Evolutionary conservation across 1,284 basidiomycete genomes (phyloP).

Genomic region (Naganishia sp.): DNA sequence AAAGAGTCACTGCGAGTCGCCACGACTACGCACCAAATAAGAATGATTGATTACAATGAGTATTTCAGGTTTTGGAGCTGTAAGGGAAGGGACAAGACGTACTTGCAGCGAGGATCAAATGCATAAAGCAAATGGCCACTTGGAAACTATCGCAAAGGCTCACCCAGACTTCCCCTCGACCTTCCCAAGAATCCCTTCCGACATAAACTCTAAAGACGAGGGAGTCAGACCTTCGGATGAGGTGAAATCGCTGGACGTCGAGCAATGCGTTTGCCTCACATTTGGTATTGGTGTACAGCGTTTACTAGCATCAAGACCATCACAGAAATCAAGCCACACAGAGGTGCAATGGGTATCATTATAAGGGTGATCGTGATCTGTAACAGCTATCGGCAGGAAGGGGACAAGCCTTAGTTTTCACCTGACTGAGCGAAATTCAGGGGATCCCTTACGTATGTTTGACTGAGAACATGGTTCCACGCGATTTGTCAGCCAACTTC

Average conservation of each 20-base stretch:
- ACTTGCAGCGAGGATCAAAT: slow-evolving; percentile 18
- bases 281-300: slow-evolving; percentile 22
- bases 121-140: slow-evolving; percentile 24
- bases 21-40: background rate
- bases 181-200: slow-evolving; percentile 25
- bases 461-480: background rate
- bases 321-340: slow-evolving; percentile 18
- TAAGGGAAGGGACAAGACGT: background rate
- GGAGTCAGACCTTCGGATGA: background rate
- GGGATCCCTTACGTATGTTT: slow-evolving; percentile 7
- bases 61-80: too few relatives aligned
- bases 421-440: background rate
- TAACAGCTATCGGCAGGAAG: background rate
- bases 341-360: slow-evolving; percentile 31
- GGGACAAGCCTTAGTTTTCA: too few relatives aligned
- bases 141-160: slow-evolving; percentile 15
- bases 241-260: background rate
- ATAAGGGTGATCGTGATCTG: slow-evolving; percentile 28
- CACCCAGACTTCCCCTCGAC: slow-evolving; percentile 24
- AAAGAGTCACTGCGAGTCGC: background rate
- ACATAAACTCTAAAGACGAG: slow-evolving; percentile 1
- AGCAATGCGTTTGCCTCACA: slow-evolving; percentile 4
- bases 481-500: background rate
- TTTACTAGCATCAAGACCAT: slow-evolving; percentile 14
- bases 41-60: too few relatives aligned